Base-by-base conservation (phyloP, 2,329 filamentous ascomycete species). In the Cryoendolithus antarcticus region DNA sequence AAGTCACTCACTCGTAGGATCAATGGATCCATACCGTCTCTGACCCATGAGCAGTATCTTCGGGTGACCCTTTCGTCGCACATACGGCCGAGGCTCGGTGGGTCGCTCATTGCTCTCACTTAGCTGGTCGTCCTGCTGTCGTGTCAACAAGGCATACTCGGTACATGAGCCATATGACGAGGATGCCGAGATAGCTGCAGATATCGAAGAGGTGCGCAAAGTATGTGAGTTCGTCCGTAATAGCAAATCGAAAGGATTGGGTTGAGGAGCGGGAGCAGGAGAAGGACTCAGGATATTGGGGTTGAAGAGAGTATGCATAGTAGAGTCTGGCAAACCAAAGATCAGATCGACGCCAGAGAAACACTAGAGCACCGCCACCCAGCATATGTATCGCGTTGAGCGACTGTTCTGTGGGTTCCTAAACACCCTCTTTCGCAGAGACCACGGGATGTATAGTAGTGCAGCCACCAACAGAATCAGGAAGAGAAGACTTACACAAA, bases 41-140 rank as follows among this genome's bases (percentile, higher is more conserved):
- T 95, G 84, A 3, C 91, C 91, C 91, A 98, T 96, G 48, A 98
- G 69, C 40, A 98, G 67, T 38, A 98, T 65, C 51, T 88, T 77
- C 28, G 91, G 91, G 39, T 52, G 52, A 24, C 53, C 55, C 40
- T 56, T 57, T 30, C 51, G 50, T 30, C 51, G 38, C 7, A 42
- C 41, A 33, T 47, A 13, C 21, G 37, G 38, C 24, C 24, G 3
- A 34, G 31, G 39, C 30, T 42, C 30, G 10, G 38, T 27, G 2
- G 24, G 6, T 27, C 24, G 24, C 24, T 27, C 24, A 27, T 27
- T 27, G 24, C 41, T 41, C 9, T 13, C 8, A 15, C 36, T 13
- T 40, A 28, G 37, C 40, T 41, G 35, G 43, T 51, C 51, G 33
- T 49, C 48, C 50, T 54, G 51, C 7, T 45, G 45, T 13, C 51